Percentiles rank a stretch among this genome's conserved stretches.
Conservation (phyloP, 306 rosid species). For the Cicer bijugum region DNA sequence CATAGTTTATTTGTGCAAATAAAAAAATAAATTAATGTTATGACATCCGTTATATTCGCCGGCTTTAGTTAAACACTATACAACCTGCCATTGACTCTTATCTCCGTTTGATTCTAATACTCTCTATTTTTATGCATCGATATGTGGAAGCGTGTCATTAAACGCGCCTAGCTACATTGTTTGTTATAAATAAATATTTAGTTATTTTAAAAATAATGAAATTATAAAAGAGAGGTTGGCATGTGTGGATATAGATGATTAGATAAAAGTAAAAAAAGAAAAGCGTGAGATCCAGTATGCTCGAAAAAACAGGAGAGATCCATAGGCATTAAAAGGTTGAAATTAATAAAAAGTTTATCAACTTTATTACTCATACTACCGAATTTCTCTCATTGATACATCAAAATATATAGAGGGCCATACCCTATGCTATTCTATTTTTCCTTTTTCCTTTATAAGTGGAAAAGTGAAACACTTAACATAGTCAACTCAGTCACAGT, state of each 20-base stretch:
- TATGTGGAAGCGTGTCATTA: neutral
- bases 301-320: neutral
- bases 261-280: constrained; percentile 28
- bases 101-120: neutral
- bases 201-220: no score
- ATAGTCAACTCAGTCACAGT: constrained; percentile 46
- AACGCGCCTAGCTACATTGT: neutral
- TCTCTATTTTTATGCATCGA: neutral
- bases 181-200: no score
- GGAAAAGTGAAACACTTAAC: neutral
- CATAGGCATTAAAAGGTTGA: neutral
- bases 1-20: neutral
- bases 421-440: neutral
- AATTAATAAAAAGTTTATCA: constrained; percentile 29
- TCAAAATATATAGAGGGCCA: neutral
- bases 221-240: neutral
- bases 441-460: neutral
- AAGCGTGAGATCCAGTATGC: constrained; percentile 29
- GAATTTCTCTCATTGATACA: neutral
- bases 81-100: constrained; percentile 5
- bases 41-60: constrained; percentile 44
- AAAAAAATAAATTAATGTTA: neutral
- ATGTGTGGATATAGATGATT: neutral
- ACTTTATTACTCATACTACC: constrained; percentile 1
- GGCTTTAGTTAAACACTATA: constrained; percentile 1